Percentiles rank a stretch among this genome's conserved stretches.
Evolutionary conservation across 202 grass and related monocot genomes (phyloP).

Genomic region (Eragrostis tef): DNA sequence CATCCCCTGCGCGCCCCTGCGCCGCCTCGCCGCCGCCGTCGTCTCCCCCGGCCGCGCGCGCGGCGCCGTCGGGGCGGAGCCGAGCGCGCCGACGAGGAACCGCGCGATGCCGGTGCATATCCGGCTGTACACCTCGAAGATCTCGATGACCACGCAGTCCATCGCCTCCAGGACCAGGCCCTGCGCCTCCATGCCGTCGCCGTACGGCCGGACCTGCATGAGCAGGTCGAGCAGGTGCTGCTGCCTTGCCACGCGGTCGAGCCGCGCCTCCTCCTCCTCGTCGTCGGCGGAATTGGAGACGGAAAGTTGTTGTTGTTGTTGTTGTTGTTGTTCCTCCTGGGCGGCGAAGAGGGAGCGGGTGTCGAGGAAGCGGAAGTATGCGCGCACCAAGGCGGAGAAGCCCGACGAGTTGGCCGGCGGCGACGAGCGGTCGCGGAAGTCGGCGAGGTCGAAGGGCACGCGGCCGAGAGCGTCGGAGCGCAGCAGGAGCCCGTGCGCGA

Average conservation of each 20-base stretch:
- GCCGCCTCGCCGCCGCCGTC: slow-evolving; percentile 39
- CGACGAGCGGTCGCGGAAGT: slow-evolving; percentile 70
- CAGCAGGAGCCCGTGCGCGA: slow-evolving; percentile 81
- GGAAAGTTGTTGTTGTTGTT: background rate
- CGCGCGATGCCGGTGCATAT: slow-evolving; percentile 76
- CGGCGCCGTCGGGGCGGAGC: slow-evolving; percentile 41
- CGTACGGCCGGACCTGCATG: slow-evolving; percentile 81
- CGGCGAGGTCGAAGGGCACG: slow-evolving; percentile 88
- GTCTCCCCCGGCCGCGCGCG: slow-evolving; percentile 24
- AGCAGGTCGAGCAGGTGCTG: slow-evolving; percentile 79
- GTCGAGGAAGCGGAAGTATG: slow-evolving; percentile 93
- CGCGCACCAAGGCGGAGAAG: slow-evolving; percentile 72
- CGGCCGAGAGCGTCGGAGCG: slow-evolving; percentile 61
- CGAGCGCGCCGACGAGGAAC: slow-evolving; percentile 67
- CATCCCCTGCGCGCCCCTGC: slow-evolving; percentile 59
- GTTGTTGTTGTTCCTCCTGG: no score
- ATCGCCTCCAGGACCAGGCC: slow-evolving; percentile 79
- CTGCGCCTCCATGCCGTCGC: slow-evolving; percentile 70
- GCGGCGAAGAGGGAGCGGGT: slow-evolving; percentile 65
- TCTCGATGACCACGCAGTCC: slow-evolving; percentile 84
- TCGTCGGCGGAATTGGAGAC: no score
- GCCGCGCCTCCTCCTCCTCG: slow-evolving; percentile 53
- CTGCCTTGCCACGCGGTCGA: slow-evolving; percentile 57
- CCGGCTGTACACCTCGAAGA: slow-evolving; percentile 91
- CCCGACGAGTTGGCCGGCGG: slow-evolving; percentile 43